Evolutionary conservation across 352 stramenopile genomes (phyloP).

Genomic region (Globisporangium uncinulatum): DNA sequence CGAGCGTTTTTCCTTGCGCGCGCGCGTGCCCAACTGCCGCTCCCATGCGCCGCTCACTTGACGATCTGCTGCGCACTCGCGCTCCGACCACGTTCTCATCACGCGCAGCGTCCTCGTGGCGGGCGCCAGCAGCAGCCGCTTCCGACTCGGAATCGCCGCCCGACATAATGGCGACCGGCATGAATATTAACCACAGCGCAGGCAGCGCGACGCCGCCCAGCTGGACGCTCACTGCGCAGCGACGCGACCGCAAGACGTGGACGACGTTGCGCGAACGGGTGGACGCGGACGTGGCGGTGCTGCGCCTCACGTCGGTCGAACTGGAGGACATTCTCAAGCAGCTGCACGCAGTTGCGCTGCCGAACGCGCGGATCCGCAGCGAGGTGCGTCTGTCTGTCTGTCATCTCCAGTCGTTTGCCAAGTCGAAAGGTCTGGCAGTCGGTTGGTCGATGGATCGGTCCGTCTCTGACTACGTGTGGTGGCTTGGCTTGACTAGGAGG

Average conservation of each 20-base stretch:
- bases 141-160: not conserved
- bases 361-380: slow-evolving; percentile 60
- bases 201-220: not conserved
- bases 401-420: not conserved
- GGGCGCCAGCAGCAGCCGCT: not conserved
- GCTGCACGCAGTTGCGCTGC: slow-evolving; percentile 43
- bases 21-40: not conserved
- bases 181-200: slow-evolving; percentile 3
- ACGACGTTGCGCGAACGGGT: slow-evolving; percentile 39
- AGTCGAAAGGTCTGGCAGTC: too few species aligned
- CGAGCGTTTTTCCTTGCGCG: slow-evolving; percentile 1
- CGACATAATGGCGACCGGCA: not conserved
- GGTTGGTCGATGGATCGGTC: not conserved
- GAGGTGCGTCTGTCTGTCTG: slow-evolving; percentile 25
- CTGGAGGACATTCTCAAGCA: slow-evolving; percentile 79
- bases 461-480: not conserved
- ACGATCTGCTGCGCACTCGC: too few species aligned
- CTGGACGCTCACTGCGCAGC: slow-evolving; percentile 61
- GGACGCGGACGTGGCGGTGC: slow-evolving; percentile 45
- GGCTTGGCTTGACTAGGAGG: slow-evolving; percentile 23
- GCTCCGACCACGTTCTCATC: not conserved
- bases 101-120: not conserved
- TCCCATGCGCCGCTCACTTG: not conserved
- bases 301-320: slow-evolving; percentile 67
- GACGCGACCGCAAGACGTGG: slow-evolving; percentile 68